phyloP scores from a whole-genome alignment of 2,329 filamentous ascomycete species.

The Colletotrichum endophyticum region DNA sequence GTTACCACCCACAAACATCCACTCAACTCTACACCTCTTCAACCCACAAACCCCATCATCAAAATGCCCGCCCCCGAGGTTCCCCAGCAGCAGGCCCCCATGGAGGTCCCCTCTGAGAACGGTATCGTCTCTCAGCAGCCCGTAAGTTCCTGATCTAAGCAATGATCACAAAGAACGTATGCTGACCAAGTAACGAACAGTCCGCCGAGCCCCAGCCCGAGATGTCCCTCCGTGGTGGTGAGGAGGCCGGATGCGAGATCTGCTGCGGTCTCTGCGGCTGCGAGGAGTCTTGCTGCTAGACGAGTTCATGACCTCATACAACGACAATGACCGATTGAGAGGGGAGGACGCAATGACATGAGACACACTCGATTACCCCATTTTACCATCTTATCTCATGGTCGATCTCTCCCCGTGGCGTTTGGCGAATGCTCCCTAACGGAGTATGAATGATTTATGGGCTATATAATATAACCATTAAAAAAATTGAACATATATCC shows the following conservation, averaged over 20 bases:
- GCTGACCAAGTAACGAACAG: not conserved
- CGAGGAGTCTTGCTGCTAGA: conserved; percentile 47
- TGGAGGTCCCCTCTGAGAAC: conserved; percentile 39
- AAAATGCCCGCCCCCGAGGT: conserved; percentile 47
- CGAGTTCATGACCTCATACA: not conserved
- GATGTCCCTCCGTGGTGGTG: conserved; percentile 47
- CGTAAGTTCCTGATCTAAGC: conserved; percentile 28
- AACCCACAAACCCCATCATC: not conserved
- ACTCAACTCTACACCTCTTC: not conserved
- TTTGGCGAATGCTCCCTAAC: not conserved
- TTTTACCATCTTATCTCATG: not conserved
- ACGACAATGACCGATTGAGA: not conserved
- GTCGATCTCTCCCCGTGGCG: not conserved
- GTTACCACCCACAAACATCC: not conserved
- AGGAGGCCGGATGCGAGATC: conserved; percentile 50
- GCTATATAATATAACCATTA: not conserved
- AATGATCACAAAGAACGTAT: too few relatives aligned
- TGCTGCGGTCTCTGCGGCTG: conserved; percentile 52
- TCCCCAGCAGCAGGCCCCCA: conserved; percentile 48
- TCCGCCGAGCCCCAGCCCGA: conserved; percentile 38
- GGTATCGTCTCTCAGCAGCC: conserved; percentile 47
- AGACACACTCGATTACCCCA: not conserved
- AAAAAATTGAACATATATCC: not conserved
- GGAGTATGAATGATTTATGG: not conserved
- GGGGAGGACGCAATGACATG: not conserved